These are phyloP conservation scores for Debaryomyces maramus DNA, from an alignment of 805 yeast species.

Conservation along the genomic window DNA sequence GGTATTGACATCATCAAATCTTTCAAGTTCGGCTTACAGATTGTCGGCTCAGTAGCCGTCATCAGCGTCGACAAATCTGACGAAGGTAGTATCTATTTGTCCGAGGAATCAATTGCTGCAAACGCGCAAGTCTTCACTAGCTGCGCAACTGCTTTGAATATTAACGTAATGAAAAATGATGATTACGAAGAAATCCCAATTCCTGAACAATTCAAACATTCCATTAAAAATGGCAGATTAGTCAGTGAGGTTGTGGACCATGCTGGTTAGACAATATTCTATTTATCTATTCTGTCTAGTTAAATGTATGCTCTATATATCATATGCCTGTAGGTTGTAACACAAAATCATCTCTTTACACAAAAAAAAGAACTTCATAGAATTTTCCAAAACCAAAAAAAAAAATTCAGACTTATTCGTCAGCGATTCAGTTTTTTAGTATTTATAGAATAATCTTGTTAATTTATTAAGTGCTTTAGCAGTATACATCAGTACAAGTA, in stretches of 20 bases:
- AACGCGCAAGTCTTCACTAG: slow-evolving; percentile 74
- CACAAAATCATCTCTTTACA: slow-evolving; percentile 8
- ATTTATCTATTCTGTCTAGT: not conserved
- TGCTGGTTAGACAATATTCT: slow-evolving; percentile 51
- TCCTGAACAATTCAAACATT: slow-evolving; percentile 90
- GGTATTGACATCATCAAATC: slow-evolving; percentile 88
- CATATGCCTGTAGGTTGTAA: not conserved
- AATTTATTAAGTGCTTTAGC: not conserved
- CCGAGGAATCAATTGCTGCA: slow-evolving; percentile 66
- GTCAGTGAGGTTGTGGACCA: slow-evolving; percentile 77
- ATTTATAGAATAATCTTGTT: not conserved
- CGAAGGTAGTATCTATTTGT: slow-evolving; percentile 77
- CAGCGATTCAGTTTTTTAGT: not conserved
- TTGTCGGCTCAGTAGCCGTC: slow-evolving; percentile 78
- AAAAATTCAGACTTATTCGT: slow-evolving; percentile 2
- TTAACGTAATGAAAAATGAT: slow-evolving; percentile 72
- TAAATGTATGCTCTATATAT: not conserved
- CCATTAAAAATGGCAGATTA: slow-evolving; percentile 60
- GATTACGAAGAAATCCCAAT: slow-evolving; percentile 80
- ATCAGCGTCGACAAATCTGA: slow-evolving; percentile 87
- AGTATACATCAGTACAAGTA: not conserved
- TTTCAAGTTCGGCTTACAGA: slow-evolving; percentile 78
- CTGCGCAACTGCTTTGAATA: slow-evolving; percentile 79
- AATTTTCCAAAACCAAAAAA: slow-evolving; percentile 7
- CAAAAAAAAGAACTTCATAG: slow-evolving; percentile 8